Evolutionary conservation across 805 yeast species (phyloP), one percentile per base, ranked within the genome.

Genomic region (Saccharomycopsis javanensis): DNA sequence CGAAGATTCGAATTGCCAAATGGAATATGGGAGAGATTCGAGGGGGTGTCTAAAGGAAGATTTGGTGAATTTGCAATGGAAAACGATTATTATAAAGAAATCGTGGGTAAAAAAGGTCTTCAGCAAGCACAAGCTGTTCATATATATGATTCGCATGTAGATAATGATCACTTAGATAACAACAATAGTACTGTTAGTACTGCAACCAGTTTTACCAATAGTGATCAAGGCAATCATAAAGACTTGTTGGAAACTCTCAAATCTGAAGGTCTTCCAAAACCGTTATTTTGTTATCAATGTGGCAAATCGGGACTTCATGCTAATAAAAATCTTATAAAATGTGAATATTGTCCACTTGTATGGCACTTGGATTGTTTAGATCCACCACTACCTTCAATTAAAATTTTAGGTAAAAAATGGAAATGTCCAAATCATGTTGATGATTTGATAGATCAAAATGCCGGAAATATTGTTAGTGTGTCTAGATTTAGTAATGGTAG

Each of bases 341-440:
- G 98, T 69, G 97, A 89, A 65, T 86, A 84, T 65, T 91, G 98
- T 69, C 75, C 85, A 0, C 73, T 86, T 3, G 78, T 83, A 16
- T 91, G 96, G 95, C 98, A 91, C 71, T 69, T 91, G 51, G 97
- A 92, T 69, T 91, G 98, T 69, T 69, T 91, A 15, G 75, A 78
- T 54, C 86, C 88, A 1, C 96, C 96, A 1, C 71, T 88, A 63
- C 76, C 88, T 15, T 75, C 85, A 5, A 80, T 85, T 18, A 88
- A 88, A 64, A 82, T 85, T 45, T 67, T 87, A 50, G 95, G 94
- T 1, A 75, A 76, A 50, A 87, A 84, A 68, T 92, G 97, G 98
- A 83, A 80, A 71, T 94, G 96, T 69, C 98, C 97, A 1, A 85
- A 86, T 63, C 97, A 89, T 71, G 80, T 81, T 20, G 86, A 79